Evolutionary conservation across 1,139 yeast species (phyloP).

Genomic region (Eremothecium sinecaudum): DNA sequence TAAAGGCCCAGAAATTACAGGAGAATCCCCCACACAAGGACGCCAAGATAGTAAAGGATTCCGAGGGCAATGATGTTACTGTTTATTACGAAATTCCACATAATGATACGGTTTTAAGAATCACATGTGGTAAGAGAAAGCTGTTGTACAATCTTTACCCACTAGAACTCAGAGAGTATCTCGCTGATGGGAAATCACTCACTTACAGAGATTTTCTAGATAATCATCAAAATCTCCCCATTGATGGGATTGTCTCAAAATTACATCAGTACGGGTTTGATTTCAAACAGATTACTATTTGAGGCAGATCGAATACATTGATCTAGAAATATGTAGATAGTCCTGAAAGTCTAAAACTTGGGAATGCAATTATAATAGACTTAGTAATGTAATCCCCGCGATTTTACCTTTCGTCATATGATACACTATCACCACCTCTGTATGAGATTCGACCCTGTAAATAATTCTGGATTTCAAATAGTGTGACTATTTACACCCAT

Average conservation of each 20-base stretch:
- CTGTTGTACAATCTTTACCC: constrained; percentile 48
- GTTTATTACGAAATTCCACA: constrained; percentile 44
- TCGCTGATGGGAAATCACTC: constrained; percentile 37
- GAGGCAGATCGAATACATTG: too few species aligned
- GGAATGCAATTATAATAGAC: too few species aligned
- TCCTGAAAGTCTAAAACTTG: too few species aligned
- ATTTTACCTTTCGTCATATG: too few species aligned
- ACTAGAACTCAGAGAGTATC: constrained; percentile 39
- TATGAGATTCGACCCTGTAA: too few species aligned
- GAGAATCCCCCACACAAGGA: constrained; percentile 29
- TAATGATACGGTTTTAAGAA: constrained; percentile 34
- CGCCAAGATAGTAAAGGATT: constrained; percentile 26
- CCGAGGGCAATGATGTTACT: constrained; percentile 34
- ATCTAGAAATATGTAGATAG: too few species aligned
- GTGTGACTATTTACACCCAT: too few species aligned
- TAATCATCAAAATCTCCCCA: constrained; percentile 31
- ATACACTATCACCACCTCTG: too few species aligned
- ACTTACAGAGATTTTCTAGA: constrained; percentile 39
- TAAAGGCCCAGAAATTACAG: constrained; percentile 33
- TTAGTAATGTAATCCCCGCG: too few species aligned
- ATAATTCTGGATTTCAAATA: too few species aligned
- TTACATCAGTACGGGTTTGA: constrained; percentile 35
- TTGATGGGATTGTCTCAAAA: constrained; percentile 31
- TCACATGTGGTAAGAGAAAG: constrained; percentile 56
- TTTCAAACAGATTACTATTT: constrained; percentile 26